Evolutionary conservation across 31 red algal genomes (phyloP).

Genomic region (Pterothamnion heteromorphum): DNA sequence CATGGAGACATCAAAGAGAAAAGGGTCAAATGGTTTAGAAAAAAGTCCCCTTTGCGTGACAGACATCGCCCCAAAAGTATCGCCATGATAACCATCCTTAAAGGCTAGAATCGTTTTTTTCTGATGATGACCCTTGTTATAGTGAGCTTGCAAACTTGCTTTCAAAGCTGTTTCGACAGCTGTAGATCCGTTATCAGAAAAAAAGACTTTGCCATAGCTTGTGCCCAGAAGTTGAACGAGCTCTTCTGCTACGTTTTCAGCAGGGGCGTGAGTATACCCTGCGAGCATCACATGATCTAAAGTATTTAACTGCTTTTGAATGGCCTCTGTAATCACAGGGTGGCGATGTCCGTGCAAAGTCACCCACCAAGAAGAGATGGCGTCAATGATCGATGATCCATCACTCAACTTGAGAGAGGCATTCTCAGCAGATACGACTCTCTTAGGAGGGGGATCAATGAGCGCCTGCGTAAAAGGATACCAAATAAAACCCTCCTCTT

Average conservation of each 20-base stretch:
- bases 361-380: conserved; percentile 19
- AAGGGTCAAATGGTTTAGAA: background rate
- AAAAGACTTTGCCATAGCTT: background rate
- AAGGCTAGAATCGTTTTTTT: background rate
- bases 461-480: too few species aligned
- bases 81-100: conserved; percentile 15
- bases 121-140: background rate
- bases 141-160: background rate
- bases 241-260: background rate
- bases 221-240: background rate
- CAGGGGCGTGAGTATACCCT: background rate
- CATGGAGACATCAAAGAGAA: background rate
- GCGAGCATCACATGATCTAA: conserved; percentile 14
- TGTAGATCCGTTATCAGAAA: background rate
- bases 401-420: background rate
- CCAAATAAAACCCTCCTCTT: too few species aligned
- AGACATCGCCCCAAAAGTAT: conserved; percentile 12
- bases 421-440: background rate
- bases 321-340: background rate
- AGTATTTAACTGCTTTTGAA: background rate
- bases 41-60: background rate
- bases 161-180: conserved; percentile 26
- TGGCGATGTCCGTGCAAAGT: background rate
- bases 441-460: background rate
- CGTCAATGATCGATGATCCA: conserved; percentile 23